These are phyloP conservation scores for Fistulina hepatica DNA, from an alignment of 1,284 basidiomycete species.

Conservation along the genomic window DNA sequence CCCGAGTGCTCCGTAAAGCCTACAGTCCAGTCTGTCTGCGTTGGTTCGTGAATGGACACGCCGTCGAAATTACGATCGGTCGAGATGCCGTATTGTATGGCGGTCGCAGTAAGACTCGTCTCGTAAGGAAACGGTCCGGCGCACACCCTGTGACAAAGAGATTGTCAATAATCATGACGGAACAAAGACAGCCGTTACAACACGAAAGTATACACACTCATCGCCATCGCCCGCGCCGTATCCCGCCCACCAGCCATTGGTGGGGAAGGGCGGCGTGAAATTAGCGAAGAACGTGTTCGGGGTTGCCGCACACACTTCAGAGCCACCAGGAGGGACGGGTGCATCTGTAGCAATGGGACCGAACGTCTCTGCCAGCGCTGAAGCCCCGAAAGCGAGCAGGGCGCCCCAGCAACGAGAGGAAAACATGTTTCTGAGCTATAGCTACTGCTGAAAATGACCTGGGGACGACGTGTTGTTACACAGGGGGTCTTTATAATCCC, in stretches of 20 bases:
- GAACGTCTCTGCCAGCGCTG: too few species aligned
- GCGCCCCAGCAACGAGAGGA: too few species aligned
- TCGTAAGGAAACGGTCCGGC: conserved; percentile 26
- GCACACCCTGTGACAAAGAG: conserved; percentile 18
- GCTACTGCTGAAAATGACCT: too few species aligned
- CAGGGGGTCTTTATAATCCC: too few species aligned
- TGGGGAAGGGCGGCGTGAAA: conserved; percentile 24
- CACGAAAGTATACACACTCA: too few species aligned
- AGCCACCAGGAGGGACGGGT: conserved; percentile 22
- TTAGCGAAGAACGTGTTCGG: conserved; percentile 26
- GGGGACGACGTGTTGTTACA: too few species aligned
- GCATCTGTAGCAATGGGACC: conserved; percentile 22
- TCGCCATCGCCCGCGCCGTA: conserved; percentile 21
- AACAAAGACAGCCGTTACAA: too few species aligned
- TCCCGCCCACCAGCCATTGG: conserved; percentile 28
- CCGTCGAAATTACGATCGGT: conserved; percentile 23
- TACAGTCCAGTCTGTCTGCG: conserved; percentile 24
- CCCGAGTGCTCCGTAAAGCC: conserved; percentile 25
- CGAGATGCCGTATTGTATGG: conserved; percentile 23
- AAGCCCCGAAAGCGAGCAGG: too few species aligned
- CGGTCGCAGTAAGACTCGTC: conserved; percentile 17
- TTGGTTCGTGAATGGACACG: conserved; percentile 22
- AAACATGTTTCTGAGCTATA: too few species aligned
- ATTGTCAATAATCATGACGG: too few species aligned
- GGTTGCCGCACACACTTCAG: conserved; percentile 21